Evolutionary conservation across 164 flowering plant genomes (phyloP).

Genomic region (Tetracentron sinense): DNA sequence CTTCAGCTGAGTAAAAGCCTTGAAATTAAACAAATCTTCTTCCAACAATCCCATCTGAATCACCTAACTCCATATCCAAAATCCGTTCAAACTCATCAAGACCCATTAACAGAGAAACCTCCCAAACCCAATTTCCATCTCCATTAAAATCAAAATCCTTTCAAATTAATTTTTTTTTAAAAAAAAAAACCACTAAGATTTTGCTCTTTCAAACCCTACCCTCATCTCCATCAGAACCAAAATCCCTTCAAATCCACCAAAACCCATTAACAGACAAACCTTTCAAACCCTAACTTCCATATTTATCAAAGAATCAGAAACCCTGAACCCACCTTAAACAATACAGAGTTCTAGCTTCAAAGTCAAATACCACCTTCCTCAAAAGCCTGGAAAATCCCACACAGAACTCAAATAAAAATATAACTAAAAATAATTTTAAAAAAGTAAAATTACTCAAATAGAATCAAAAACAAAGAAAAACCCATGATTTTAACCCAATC

Average conservation of each 20-base stretch:
- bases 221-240: slow-evolving; percentile 19
- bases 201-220: neutral
- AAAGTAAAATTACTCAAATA: neutral
- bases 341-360: neutral
- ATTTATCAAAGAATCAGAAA: neutral
- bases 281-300: neutral
- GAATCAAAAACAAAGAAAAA: neutral
- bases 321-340: neutral
- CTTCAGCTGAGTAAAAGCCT: slow-evolving; percentile 18
- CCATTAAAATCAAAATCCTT: slow-evolving; percentile 8
- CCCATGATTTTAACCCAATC: neutral
- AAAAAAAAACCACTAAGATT: slow-evolving; percentile 1
- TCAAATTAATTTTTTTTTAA: slow-evolving; percentile 10
- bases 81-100: slow-evolving; percentile 28
- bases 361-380: neutral
- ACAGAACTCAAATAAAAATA: slow-evolving; percentile 12
- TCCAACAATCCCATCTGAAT: slow-evolving; percentile 6
- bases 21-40: slow-evolving; percentile 7
- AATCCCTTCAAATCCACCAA: slow-evolving; percentile 20
- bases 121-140: neutral
- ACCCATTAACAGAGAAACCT: slow-evolving; percentile 3
- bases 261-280: slow-evolving; percentile 12
- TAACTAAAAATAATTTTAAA: neutral
- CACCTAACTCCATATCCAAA: slow-evolving; percentile 18
- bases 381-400: slow-evolving; percentile 31